phyloP scores from a whole-genome alignment of 2,329 filamentous ascomycete genomes.

The Aspergillus jensenii region DNA sequence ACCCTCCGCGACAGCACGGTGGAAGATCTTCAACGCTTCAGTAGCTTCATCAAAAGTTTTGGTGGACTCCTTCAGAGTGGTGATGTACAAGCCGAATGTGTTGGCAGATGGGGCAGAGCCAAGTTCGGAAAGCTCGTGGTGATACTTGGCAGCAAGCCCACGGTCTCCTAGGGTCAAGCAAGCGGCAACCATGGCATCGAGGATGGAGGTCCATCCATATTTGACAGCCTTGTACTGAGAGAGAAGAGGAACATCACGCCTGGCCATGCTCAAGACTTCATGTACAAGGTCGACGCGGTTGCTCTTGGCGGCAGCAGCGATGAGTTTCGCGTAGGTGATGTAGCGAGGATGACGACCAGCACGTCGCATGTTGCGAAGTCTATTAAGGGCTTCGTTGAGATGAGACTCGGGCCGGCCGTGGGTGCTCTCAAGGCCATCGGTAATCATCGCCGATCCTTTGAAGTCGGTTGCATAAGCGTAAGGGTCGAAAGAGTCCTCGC shows the following conservation, averaged over 20 bases:
- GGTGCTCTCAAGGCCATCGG: constrained; percentile 81
- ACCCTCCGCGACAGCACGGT: constrained; percentile 86
- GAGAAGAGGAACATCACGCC: constrained; percentile 80
- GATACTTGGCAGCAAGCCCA: constrained; percentile 77
- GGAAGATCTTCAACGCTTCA: constrained; percentile 96
- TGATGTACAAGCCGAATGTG: constrained; percentile 98
- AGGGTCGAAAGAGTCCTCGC: constrained; percentile 84
- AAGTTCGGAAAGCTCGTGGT: constrained; percentile 88
- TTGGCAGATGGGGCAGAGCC: constrained; percentile 91
- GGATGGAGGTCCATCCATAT: constrained; percentile 93
- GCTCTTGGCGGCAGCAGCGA: constrained; percentile 82
- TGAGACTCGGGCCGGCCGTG: constrained; percentile 71
- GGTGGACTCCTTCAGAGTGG: constrained; percentile 94
- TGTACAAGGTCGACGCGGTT: constrained; percentile 78
- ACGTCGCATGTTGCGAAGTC: constrained; percentile 91
- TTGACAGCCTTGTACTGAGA: constrained; percentile 82
- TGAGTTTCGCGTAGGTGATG: constrained; percentile 95
- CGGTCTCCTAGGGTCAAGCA: constrained; percentile 82
- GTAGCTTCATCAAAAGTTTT: constrained; percentile 98
- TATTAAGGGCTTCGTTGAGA: constrained; percentile 75
- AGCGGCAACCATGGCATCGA: constrained; percentile 94
- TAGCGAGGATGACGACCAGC: constrained; percentile 89
- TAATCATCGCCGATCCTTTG: constrained; percentile 87
- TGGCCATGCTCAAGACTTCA: constrained; percentile 86
- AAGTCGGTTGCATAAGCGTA: constrained; percentile 89